Evolutionary conservation across 371 early-diverging fungal species (phyloP).

Genomic region (Agmasoma carcini): DNA sequence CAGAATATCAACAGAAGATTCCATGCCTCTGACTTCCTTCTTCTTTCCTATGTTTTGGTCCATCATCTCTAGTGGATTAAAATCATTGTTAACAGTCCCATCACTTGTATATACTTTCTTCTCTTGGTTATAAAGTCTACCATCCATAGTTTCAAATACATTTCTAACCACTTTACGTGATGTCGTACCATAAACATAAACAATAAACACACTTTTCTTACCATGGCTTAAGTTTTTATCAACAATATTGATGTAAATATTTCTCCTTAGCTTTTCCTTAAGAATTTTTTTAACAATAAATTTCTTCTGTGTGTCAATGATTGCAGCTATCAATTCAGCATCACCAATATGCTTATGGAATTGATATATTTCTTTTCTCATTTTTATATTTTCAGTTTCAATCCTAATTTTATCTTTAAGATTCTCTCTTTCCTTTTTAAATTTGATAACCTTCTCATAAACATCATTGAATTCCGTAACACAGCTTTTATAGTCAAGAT

Average conservation of each 20-base stretch:
- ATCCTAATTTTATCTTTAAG: slow-evolving; percentile 13
- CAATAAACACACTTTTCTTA: slow-evolving; percentile 44
- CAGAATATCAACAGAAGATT: too few relatives aligned
- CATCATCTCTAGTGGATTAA: slow-evolving; percentile 9
- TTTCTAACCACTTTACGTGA: slow-evolving; percentile 37
- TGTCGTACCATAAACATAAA: slow-evolving; percentile 49
- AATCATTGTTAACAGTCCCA: not conserved
- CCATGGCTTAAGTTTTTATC: slow-evolving; percentile 27
- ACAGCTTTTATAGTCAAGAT: not conserved
- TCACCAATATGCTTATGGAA: slow-evolving; percentile 27
- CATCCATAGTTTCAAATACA: slow-evolving; percentile 47
- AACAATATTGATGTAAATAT: slow-evolving; percentile 39
- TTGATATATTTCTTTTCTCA: slow-evolving; percentile 44
- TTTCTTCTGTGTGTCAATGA: slow-evolving; percentile 46
- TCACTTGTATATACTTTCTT: not conserved
- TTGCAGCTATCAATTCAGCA: slow-evolving; percentile 31
- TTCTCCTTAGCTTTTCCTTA: slow-evolving; percentile 44
- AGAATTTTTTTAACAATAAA: slow-evolving; percentile 45
- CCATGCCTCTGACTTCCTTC: slow-evolving; percentile 20
- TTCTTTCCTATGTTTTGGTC: slow-evolving; percentile 31
- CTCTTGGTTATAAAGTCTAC: slow-evolving; percentile 29
- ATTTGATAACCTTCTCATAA: slow-evolving; percentile 41
- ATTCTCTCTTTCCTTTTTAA: slow-evolving; percentile 43
- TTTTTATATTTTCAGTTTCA: slow-evolving; percentile 40
- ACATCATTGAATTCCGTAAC: slow-evolving; percentile 41